phyloP scores from a whole-genome alignment of 495 filamentous ascomycete species.

The Neurospora sp. region DNA sequence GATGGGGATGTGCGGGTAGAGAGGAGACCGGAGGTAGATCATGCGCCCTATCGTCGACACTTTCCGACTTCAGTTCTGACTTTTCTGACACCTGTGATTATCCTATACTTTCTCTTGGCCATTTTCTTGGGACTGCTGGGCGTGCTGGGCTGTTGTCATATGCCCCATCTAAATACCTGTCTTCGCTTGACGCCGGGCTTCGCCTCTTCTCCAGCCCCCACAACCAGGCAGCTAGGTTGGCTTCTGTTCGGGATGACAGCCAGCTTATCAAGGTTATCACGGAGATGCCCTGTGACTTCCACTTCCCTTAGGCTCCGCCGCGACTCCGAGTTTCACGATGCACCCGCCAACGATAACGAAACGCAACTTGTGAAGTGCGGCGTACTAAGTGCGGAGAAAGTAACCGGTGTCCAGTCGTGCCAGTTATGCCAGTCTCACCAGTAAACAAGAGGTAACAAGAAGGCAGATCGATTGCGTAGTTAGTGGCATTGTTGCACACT shows the following conservation, averaged over 20 bases:
- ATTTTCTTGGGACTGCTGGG: neutral
- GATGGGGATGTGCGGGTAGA: neutral
- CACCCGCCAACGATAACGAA: neutral
- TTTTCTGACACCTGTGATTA: neutral
- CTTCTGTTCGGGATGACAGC: neutral
- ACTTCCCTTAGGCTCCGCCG: neutral
- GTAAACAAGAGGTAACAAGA: neutral
- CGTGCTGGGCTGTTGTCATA: neutral
- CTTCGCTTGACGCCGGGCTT: neutral
- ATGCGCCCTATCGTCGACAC: neutral
- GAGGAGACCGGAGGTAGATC: neutral
- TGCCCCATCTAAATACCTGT: neutral
- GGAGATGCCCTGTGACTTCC: neutral
- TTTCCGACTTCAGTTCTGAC: neutral
- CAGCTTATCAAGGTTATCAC: neutral
- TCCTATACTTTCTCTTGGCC: neutral
- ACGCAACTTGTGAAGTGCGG: neutral
- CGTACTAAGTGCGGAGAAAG: neutral
- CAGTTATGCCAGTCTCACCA: neutral
- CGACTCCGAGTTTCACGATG: neutral
- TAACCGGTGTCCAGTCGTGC: neutral
- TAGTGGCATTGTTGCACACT: neutral
- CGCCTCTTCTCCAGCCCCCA: neutral
- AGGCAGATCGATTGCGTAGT: neutral
- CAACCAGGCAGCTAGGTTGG: neutral